Evolutionary conservation across 1,284 basidiomycete genomes (phyloP).

Genomic region (Moesziomyces globuligerus): DNA sequence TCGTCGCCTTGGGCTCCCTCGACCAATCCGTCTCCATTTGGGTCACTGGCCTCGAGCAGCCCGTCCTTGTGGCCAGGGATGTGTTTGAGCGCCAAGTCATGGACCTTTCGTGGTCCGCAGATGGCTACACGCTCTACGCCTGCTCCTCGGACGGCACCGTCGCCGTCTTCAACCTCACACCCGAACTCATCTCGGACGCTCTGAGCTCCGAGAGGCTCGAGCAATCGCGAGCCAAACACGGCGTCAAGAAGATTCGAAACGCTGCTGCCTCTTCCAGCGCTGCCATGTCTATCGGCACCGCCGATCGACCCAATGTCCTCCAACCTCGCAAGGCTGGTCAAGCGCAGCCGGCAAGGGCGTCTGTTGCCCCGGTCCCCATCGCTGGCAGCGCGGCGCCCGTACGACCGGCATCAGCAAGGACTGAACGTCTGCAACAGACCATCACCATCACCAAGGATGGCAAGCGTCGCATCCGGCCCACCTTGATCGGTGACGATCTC

Average conservation of each 20-base stretch:
- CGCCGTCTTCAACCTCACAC: conserved; percentile 83
- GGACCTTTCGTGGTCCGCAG: conserved; percentile 91
- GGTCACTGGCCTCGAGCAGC: conserved; percentile 77
- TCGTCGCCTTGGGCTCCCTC: conserved; percentile 60
- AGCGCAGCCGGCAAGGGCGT: conserved; percentile 20
- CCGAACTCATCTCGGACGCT: conserved; percentile 83
- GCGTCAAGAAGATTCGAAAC: conserved; percentile 38
- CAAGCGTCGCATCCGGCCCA: conserved; percentile 77
- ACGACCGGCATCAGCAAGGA: conserved; percentile 22
- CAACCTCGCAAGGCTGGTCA: conserved; percentile 59
- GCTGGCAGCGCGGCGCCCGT: conserved; percentile 21
- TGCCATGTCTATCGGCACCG: conserved; percentile 9
- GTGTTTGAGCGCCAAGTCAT: conserved; percentile 93
- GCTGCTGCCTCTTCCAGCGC: conserved; percentile 1
- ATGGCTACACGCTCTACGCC: conserved; percentile 90
- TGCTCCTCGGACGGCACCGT: conserved; percentile 96
- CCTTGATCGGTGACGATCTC: conserved; percentile 68
- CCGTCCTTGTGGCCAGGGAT: conserved; percentile 89
- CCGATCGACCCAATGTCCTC: conserved; percentile 56
- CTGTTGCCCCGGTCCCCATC: conserved; percentile 26
- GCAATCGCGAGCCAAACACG: conserved; percentile 49
- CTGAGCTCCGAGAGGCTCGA: conserved; percentile 74
- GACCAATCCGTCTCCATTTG: conserved; percentile 49
- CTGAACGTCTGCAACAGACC: conserved; percentile 60
- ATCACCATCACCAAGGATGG: conserved; percentile 69